phyloP scores from a whole-genome alignment of 768 basidiomycete genomes.

The Leccinum broughii region DNA sequence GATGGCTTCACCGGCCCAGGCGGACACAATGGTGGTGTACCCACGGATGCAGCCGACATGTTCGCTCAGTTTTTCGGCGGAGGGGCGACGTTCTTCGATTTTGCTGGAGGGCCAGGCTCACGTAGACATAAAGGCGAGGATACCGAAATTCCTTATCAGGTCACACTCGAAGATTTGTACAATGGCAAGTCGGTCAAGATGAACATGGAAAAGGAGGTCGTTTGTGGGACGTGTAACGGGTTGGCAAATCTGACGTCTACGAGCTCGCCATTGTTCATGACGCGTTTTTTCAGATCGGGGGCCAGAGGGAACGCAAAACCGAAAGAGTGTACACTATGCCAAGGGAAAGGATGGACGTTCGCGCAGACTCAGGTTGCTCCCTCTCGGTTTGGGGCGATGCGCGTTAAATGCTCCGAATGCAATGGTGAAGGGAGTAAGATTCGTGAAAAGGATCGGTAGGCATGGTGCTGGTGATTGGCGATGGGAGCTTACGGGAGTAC shows the following conservation, averaged over 20 bases:
- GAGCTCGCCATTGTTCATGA: constrained; percentile 4
- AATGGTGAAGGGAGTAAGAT: constrained; percentile 67
- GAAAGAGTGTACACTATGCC: constrained; percentile 76
- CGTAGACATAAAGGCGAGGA: constrained; percentile 66
- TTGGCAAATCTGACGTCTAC: constrained; percentile 30
- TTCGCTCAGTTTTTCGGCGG: constrained; percentile 75
- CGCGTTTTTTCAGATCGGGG: constrained; percentile 59
- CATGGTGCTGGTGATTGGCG: constrained; percentile 1
- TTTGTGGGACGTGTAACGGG: constrained; percentile 84
- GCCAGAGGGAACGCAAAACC: constrained; percentile 83
- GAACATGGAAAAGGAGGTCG: constrained; percentile 82
- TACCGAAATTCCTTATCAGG: constrained; percentile 74
- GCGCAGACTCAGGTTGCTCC: constrained; percentile 55
- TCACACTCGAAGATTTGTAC: constrained; percentile 90
- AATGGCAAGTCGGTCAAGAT: constrained; percentile 88
- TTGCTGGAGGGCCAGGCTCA: constrained; percentile 51
- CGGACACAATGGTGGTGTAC: constrained; percentile 47
- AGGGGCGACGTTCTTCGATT: constrained; percentile 62
- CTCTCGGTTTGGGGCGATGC: constrained; percentile 49
- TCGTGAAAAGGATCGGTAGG: constrained; percentile 81
- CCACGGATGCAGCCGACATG: constrained; percentile 57
- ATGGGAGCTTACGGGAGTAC: constrained; percentile 8
- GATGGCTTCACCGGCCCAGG: constrained; percentile 57
- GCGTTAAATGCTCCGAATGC: constrained; percentile 68
- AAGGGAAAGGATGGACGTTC: constrained; percentile 78